phyloP scores from a whole-genome alignment of 177 flowering plant species.

The Telopea speciosissima region DNA sequence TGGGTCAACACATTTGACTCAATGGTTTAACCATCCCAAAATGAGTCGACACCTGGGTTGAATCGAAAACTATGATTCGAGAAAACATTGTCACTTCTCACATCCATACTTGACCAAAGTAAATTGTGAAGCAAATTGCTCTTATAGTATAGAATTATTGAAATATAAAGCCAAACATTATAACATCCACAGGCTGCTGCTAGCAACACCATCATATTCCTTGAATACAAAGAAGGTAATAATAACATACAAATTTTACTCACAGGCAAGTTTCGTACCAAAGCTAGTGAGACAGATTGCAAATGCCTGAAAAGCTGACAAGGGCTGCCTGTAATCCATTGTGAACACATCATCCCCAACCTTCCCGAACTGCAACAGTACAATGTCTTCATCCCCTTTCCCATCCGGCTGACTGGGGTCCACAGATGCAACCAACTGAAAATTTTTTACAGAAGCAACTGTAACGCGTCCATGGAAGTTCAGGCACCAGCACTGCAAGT shows the following conservation, averaged over 20 bases:
- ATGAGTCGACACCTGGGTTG: too few species aligned
- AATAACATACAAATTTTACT: not conserved
- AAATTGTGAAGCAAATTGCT: too few species aligned
- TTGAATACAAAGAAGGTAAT: not conserved
- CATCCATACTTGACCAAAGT: too few species aligned
- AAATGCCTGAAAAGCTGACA: slow-evolving; percentile 4
- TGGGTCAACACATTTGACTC: too few species aligned
- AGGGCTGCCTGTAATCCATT: slow-evolving; percentile 13
- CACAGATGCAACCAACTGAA: slow-evolving; percentile 10
- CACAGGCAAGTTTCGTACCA: not conserved
- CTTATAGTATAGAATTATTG: too few species aligned
- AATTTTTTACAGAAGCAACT: slow-evolving; percentile 17
- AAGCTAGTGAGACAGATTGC: slow-evolving; percentile 9
- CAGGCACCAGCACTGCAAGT: slow-evolving; percentile 19
- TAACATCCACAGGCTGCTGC: not conserved
- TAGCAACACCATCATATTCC: not conserved
- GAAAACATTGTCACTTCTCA: too few species aligned
- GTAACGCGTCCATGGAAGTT: slow-evolving; percentile 18
- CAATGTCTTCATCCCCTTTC: not conserved
- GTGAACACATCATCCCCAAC: slow-evolving; percentile 14
- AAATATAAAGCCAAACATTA: too few species aligned
- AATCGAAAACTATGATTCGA: too few species aligned
- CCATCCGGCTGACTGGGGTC: not conserved
- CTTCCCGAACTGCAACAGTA: slow-evolving; percentile 15
- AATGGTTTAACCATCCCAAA: too few species aligned